Conservation (phyloP, 257 asterid genomes). For the Gentiana dahurica region DNA sequence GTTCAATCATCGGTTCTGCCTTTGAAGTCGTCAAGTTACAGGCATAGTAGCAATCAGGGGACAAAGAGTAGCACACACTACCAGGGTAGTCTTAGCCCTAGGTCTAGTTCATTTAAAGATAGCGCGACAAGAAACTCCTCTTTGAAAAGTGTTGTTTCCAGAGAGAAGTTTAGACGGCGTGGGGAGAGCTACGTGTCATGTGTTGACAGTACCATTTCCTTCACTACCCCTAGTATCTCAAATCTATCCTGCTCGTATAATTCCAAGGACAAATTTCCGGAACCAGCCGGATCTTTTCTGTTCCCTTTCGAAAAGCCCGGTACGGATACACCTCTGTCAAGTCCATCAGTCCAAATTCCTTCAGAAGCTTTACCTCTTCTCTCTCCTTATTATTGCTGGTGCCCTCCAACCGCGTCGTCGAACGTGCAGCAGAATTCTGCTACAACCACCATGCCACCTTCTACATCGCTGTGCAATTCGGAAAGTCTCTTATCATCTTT, state of each 20-base stretch:
- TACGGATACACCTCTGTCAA: constrained; percentile 18
- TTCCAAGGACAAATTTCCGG: constrained; percentile 25
- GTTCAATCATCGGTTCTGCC: constrained; percentile 11
- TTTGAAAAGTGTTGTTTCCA: constrained; percentile 27
- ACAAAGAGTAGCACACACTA: constrained; percentile 34
- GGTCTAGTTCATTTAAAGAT: constrained; percentile 53
- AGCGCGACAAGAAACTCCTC: constrained; percentile 43
- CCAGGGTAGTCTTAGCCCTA: constrained; percentile 56
- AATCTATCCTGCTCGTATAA: constrained; percentile 23
- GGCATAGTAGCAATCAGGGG: constrained; percentile 36
- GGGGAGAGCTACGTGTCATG: constrained; percentile 33
- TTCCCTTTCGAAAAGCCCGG: constrained; percentile 20
- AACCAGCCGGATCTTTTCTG: constrained; percentile 13
- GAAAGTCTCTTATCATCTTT: constrained; percentile 17
- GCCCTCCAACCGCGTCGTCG: constrained; percentile 57
- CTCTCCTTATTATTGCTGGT: constrained; percentile 87
- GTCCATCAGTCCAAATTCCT: constrained; percentile 30
- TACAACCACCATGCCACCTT: background rate
- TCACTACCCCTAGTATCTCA: constrained; percentile 18
- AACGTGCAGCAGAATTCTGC: constrained; percentile 24
- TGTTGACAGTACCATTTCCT: constrained; percentile 19
- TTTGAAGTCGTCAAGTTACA: constrained; percentile 32
- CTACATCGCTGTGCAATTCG: too few species aligned
- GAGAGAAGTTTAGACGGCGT: constrained; percentile 42
- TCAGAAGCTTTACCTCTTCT: constrained; percentile 29